phyloP scores from a whole-genome alignment of 176 grass and related monocot genomes.

The Raddia distichophylla region DNA sequence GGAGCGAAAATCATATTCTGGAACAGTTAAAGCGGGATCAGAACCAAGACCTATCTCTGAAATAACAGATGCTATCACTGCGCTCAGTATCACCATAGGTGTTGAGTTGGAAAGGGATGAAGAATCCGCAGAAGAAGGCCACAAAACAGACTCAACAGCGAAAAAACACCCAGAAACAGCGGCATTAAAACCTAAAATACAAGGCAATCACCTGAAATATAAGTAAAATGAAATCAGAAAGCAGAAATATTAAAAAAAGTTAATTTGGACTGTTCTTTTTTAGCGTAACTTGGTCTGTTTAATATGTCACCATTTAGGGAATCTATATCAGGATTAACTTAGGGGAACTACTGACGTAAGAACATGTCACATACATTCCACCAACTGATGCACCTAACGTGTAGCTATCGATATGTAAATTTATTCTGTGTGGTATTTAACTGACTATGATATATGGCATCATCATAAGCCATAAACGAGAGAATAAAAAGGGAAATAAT shows the following conservation, averaged over 20 bases:
- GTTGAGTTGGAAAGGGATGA: constrained; percentile 83
- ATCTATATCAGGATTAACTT: constrained; percentile 11
- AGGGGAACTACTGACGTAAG: neutral
- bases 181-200: constrained; percentile 96
- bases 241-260: constrained; percentile 5
- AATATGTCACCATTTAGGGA: constrained; percentile 17
- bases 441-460: neutral
- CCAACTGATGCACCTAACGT: neutral
- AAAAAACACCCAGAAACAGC: constrained; percentile 98
- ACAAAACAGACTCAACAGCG: constrained; percentile 92
- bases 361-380: neutral
- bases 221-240: constrained; percentile 58
- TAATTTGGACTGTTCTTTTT: neutral
- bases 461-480: neutral
- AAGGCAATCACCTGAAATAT: constrained; percentile 60
- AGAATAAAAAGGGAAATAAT: constrained; percentile 17
- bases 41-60: constrained; percentile 89
- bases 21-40: constrained; percentile 87
- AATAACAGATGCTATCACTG: constrained; percentile 92
- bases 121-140: constrained; percentile 70
- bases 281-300: neutral
- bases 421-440: neutral
- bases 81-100: constrained; percentile 93
- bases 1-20: constrained; percentile 91
- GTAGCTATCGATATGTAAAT: neutral